phyloP scores from a whole-genome alignment of 2,329 filamentous ascomycete species.

The Colletotrichum cuscutae region DNA sequence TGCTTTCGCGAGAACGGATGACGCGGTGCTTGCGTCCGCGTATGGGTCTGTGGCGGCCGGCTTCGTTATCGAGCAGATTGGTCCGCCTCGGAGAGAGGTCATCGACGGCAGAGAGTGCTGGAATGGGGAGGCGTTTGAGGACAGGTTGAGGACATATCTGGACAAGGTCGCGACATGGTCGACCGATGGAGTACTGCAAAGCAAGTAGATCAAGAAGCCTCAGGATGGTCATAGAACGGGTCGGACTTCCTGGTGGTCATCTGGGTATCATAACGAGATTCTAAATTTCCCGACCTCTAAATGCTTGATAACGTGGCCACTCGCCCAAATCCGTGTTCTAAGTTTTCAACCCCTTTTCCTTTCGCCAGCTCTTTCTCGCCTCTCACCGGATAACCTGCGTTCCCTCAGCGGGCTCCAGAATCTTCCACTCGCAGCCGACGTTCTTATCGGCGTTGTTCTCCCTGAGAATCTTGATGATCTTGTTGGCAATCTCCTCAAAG shows the following conservation, averaged over 20 bases:
- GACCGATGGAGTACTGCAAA: background rate
- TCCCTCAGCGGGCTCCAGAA: constrained; percentile 88
- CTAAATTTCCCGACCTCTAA: background rate
- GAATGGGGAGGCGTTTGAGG: constrained; percentile 25
- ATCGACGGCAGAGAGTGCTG: constrained; percentile 2
- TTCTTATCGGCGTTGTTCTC: constrained; percentile 65
- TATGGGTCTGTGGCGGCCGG: constrained; percentile 27
- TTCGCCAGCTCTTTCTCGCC: background rate
- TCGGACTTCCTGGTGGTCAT: background rate
- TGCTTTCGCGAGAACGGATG: background rate
- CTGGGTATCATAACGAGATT: constrained; percentile 9
- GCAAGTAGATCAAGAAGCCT: background rate
- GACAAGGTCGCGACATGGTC: background rate
- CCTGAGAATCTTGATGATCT: constrained; percentile 80
- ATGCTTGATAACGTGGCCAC: background rate
- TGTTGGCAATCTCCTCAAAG: constrained; percentile 86
- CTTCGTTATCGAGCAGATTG: constrained; percentile 23
- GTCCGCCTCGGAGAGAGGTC: constrained; percentile 6
- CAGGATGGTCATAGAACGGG: background rate
- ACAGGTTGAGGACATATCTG: constrained; percentile 1
- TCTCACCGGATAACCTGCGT: constrained; percentile 53
- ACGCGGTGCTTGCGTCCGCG: constrained; percentile 18
- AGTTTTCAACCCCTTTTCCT: background rate
- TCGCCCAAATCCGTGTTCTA: background rate
- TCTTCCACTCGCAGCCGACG: constrained; percentile 85